A percentile compares a stretch with the other conserved stretches of the same genome.
Evolutionary conservation across 257 asterid species (phyloP).

Genomic region (Apocynum venetum): DNA sequence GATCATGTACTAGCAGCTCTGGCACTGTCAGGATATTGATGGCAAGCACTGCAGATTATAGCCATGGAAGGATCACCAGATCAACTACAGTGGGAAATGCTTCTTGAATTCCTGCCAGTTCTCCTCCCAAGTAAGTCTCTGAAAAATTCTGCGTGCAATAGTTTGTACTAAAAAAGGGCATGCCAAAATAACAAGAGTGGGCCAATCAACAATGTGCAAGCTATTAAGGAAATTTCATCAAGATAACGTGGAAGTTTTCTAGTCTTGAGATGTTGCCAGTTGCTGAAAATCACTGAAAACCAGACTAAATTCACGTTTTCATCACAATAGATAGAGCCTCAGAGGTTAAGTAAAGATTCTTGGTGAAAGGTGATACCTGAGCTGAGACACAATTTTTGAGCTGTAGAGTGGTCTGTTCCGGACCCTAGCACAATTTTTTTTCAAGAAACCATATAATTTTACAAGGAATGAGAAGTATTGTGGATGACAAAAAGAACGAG

Average conservation of each 20-base stretch:
- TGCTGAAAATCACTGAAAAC: background rate
- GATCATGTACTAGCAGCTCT: background rate
- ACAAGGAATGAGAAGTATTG: too few relatives aligned
- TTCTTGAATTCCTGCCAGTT: background rate
- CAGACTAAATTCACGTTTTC: background rate
- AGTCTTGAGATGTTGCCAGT: background rate
- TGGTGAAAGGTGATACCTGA: background rate
- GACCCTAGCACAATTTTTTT: too few relatives aligned
- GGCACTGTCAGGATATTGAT: conserved; percentile 5
- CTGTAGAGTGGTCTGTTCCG: too few relatives aligned
- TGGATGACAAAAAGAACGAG: background rate
- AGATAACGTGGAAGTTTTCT: background rate
- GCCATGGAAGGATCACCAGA: background rate
- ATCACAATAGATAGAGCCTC: background rate
- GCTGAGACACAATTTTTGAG: too few relatives aligned
- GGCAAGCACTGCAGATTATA: background rate
- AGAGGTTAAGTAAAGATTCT: too few relatives aligned
- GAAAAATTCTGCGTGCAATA: conserved; percentile 4
- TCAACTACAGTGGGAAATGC: conserved; percentile 7
- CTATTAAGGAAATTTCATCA: too few relatives aligned
- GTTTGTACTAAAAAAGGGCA: background rate
- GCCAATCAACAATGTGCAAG: background rate
- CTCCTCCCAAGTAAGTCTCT: background rate
- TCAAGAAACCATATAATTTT: background rate
- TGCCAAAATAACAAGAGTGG: background rate